A percentile compares a stretch with the other conserved stretches of the same genome.
These are phyloP conservation scores for Boletus speciosus DNA, from an alignment of 768 basidiomycete species.

Conservation along the genomic window DNA sequence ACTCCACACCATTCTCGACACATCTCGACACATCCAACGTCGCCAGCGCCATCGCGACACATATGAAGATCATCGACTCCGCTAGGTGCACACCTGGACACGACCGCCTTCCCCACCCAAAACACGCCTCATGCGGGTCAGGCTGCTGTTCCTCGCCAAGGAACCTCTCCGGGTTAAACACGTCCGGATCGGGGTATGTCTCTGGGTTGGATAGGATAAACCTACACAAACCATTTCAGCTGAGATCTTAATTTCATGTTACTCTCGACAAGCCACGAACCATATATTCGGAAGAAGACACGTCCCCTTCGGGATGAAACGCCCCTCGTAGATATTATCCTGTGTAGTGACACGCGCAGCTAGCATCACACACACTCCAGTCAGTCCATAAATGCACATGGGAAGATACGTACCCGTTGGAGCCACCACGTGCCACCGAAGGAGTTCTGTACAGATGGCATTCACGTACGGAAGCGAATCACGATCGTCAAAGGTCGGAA, in stretches of 20 bases:
- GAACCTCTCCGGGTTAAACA: constrained; percentile 13
- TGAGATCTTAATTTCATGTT: not conserved
- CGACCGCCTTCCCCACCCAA: constrained; percentile 10
- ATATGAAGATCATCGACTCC: constrained; percentile 5
- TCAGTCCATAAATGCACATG: not conserved
- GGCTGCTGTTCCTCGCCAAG: constrained; percentile 1
- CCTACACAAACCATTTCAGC: not conserved
- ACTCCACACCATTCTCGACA: not conserved
- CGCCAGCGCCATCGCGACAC: not conserved
- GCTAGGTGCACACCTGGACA: constrained; percentile 7
- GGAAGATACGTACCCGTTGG: not conserved
- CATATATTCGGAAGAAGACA: constrained; percentile 1
- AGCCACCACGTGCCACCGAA: not conserved
- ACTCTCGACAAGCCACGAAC: not conserved
- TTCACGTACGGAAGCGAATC: constrained; percentile 15
- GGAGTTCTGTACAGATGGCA: constrained; percentile 15
- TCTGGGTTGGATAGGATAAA: not conserved
- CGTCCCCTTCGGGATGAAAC: constrained; percentile 19
- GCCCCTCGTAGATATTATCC: constrained; percentile 18
- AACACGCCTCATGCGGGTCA: constrained; percentile 7
- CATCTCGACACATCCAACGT: constrained; percentile 7
- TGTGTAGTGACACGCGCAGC: constrained; percentile 6
- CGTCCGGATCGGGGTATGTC: not conserved
- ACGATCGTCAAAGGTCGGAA: constrained; percentile 11
- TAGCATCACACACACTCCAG: not conserved